Evolutionary conservation across 1,284 basidiomycete genomes (phyloP), one percentile per base, ranked within the genome.

Genomic region (Moesziomyces antarcticus): DNA sequence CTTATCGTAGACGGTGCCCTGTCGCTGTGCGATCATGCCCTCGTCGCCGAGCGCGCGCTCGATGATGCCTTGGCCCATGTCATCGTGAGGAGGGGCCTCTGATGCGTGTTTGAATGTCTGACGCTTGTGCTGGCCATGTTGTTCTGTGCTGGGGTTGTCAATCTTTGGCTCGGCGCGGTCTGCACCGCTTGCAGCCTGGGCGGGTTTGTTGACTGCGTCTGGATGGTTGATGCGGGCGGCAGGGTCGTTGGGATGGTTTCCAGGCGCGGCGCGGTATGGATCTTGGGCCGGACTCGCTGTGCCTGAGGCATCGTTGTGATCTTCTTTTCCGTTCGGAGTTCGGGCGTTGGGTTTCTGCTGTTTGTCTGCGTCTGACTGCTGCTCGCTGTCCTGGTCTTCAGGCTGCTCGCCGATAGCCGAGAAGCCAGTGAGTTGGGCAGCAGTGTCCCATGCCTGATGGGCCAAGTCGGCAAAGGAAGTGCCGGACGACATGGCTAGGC

Each of bases 241-340:
- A 10, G 74, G 70, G 30, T 76, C 74, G 54, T 69, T 40, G 5
- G 74, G 74, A 37, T 76, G 74, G 25, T 76, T 69, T 35, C 74
- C 74, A 13, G 74, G 74, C 14, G 56, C 73, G 25, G 48, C 65
- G 27, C 42, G 54, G 40, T 73, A 65, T 20, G 56, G 45, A 33
- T 55, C 54, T 42, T 56, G 42, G 22, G 50, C 56, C 2, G 45
- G 6, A 42, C 37, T n/a, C 10, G 33, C 21, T 2, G 50, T 16
- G n/a, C 45, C 25, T 21, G 54, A 22, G n/a, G 35, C 21, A 11
- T 33, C 35, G 13, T 13, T 35, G 20, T 40, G 20, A n/a, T 24
- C n/a, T 6, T 54, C 18, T 10, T 30, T 46, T 5, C 11, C 47
- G 14, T 18, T 40, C 7, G 37, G 6, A 2, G 37, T 18, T 1